Evolutionary conservation across 352 stramenopile species (phyloP).

Genomic region (Blastocystis sp.): DNA sequence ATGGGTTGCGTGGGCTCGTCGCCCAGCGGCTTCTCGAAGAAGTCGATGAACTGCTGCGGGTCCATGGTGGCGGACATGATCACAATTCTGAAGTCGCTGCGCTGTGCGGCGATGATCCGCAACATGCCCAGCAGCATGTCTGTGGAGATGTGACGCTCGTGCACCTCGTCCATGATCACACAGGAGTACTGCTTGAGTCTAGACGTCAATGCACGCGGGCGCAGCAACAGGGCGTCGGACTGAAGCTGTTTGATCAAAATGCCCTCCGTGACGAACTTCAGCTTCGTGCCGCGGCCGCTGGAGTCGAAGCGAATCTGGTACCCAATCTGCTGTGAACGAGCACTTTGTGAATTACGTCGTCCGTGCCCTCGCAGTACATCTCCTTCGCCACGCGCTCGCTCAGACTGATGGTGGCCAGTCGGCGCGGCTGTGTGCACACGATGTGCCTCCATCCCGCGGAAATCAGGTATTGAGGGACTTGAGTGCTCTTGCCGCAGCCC

Average conservation of each 20-base stretch:
- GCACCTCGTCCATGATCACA: constrained; percentile 67
- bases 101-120: constrained; percentile 77
- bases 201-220: not conserved
- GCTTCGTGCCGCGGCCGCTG: constrained; percentile 29
- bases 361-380: constrained; percentile 65
- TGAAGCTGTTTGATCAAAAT: constrained; percentile 60
- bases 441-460: constrained; percentile 53
- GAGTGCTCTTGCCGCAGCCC: constrained; percentile 67
- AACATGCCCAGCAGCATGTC: constrained; percentile 66
- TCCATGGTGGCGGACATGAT: constrained; percentile 77
- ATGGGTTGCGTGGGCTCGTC: not conserved
- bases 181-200: constrained; percentile 41
- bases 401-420: constrained; percentile 60
- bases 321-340: not conserved
- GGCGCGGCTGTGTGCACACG: constrained; percentile 65
- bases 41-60: constrained; percentile 90
- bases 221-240: constrained; percentile 26
- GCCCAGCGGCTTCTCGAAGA: constrained; percentile 79
- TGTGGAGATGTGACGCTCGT: constrained; percentile 62
- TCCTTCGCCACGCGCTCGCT: constrained; percentile 67
- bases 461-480: constrained; percentile 66
- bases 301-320: constrained; percentile 64
- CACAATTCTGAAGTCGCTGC: constrained; percentile 82
- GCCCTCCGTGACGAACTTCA: constrained; percentile 66
- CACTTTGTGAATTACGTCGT: not conserved